These are phyloP conservation scores for Ceratobasidium sp. DNA, from an alignment of 1,284 basidiomycete genomes.

Conservation along the genomic window DNA sequence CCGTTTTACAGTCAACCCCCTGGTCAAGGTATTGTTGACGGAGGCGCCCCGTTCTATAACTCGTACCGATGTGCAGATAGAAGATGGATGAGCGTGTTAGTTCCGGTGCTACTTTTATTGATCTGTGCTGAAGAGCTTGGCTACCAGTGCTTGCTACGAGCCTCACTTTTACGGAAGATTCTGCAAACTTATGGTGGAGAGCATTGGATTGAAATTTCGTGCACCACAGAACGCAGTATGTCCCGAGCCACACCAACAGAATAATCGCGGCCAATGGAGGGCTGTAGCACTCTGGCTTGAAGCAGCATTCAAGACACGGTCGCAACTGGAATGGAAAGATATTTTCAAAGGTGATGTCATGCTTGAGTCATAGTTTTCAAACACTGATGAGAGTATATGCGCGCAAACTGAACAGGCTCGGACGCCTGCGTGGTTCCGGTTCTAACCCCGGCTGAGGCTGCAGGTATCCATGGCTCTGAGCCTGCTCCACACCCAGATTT, in stretches of 20 bases:
- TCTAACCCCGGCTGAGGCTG: conserved; percentile 74
- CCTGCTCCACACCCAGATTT: conserved; percentile 67
- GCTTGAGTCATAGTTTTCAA: neutral
- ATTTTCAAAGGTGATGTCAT: conserved; percentile 71
- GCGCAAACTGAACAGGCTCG: conserved; percentile 63
- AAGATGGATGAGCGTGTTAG: conserved; percentile 76
- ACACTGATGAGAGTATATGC: neutral
- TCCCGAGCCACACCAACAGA: conserved; percentile 68
- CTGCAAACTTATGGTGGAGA: conserved; percentile 68
- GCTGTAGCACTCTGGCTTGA: conserved; percentile 71
- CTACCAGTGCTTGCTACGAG: conserved; percentile 71
- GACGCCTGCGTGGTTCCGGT: conserved; percentile 86
- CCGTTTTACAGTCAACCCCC: conserved; percentile 62
- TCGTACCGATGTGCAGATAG: conserved; percentile 82
- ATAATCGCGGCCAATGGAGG: conserved; percentile 72
- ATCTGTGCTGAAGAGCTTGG: neutral
- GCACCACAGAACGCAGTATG: conserved; percentile 63
- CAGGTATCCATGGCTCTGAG: conserved; percentile 53
- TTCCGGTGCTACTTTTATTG: neutral
- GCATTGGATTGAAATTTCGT: conserved; percentile 62
- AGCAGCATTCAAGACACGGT: conserved; percentile 71
- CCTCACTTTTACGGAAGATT: conserved; percentile 77
- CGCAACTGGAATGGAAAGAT: conserved; percentile 77
- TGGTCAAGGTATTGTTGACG: conserved; percentile 77
- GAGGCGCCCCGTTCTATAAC: conserved; percentile 84